These are phyloP conservation scores for Cyclotella baltica DNA, from an alignment of 108 stramenopile genomes.

Conservation along the genomic window DNA sequence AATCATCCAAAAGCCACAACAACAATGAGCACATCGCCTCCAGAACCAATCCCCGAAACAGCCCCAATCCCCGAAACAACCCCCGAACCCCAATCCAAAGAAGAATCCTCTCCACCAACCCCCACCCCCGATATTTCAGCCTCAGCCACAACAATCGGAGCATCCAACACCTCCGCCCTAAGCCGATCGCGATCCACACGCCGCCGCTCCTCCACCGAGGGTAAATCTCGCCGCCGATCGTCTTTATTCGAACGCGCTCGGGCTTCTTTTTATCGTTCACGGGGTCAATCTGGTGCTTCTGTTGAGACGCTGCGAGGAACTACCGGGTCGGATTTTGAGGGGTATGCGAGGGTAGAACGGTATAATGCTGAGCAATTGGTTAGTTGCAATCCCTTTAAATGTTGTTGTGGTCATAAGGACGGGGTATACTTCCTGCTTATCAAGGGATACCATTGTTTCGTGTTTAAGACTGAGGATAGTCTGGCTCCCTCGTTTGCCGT, in stretches of 20 bases:
- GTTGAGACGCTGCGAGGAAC: slow-evolving; percentile 76
- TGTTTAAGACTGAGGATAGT: slow-evolving; percentile 61
- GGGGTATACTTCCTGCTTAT: slow-evolving; percentile 62
- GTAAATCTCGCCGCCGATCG: slow-evolving; percentile 27
- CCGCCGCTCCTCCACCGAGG: background rate
- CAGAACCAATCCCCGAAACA: background rate
- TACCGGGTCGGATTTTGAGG: slow-evolving; percentile 85
- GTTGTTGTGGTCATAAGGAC: slow-evolving; percentile 41
- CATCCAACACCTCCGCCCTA: slow-evolving; percentile 6
- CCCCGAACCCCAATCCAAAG: slow-evolving; percentile 14
- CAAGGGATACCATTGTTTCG: slow-evolving; percentile 87
- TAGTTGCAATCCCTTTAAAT: slow-evolving; percentile 22
- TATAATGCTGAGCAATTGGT: slow-evolving; percentile 38
- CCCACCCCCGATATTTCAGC: background rate
- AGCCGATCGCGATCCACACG: background rate
- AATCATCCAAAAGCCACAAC: background rate
- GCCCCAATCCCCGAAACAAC: background rate
- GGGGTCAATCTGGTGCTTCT: slow-evolving; percentile 70
- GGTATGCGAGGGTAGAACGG: slow-evolving; percentile 66
- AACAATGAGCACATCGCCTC: background rate
- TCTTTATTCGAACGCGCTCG: slow-evolving; percentile 46
- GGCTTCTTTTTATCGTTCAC: slow-evolving; percentile 54
- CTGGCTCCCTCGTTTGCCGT: slow-evolving; percentile 81
- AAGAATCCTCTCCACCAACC: background rate
- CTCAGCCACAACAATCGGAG: slow-evolving; percentile 2